Evolutionary conservation across 2,329 filamentous ascomycete genomes (phyloP).

Genomic region (Hypoxylon sp.): DNA sequence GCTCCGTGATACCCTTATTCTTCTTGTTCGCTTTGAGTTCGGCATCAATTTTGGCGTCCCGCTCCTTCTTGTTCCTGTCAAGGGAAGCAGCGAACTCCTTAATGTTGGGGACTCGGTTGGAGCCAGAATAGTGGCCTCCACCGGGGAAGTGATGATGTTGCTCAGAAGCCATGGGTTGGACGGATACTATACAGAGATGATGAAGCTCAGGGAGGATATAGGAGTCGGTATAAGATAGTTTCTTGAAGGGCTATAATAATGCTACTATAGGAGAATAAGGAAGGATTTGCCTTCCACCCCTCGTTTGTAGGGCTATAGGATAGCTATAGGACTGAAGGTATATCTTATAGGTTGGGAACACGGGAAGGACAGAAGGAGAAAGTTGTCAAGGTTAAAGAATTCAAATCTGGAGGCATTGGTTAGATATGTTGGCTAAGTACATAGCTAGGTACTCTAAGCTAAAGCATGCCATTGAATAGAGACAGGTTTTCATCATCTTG

Average conservation of each 20-base stretch:
- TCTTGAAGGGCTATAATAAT: conserved; percentile 11
- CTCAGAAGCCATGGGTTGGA: conserved; percentile 49
- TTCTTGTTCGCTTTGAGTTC: conserved; percentile 59
- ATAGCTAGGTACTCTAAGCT: conserved; percentile 25
- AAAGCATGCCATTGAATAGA: conserved; percentile 6
- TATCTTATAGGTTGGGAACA: background rate
- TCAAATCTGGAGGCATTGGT: conserved; percentile 8
- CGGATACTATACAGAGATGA: conserved; percentile 12
- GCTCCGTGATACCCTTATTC: conserved; percentile 57
- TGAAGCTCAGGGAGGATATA: background rate
- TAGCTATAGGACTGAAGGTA: conserved; percentile 11
- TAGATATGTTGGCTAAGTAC: conserved; percentile 23
- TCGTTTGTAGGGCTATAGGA: conserved; percentile 3
- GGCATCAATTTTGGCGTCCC: conserved; percentile 80
- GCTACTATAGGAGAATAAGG: conserved; percentile 11
- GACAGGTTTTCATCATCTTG: conserved; percentile 41
- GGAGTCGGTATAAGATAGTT: conserved; percentile 16
- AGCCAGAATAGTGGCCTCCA: conserved; percentile 78
- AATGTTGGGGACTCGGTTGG: conserved; percentile 89
- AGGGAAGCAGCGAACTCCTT: conserved; percentile 85
- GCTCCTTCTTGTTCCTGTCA: conserved; percentile 82
- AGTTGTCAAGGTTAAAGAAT: conserved; percentile 9
- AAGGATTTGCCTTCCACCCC: conserved; percentile 12
- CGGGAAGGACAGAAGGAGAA: background rate
- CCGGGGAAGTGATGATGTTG: conserved; percentile 49